Percentiles rank a stretch among this genome's conserved stretches.
phyloP scores from a whole-genome alignment of 495 filamentous ascomycete species.

The Corynascus novoguineensis region DNA sequence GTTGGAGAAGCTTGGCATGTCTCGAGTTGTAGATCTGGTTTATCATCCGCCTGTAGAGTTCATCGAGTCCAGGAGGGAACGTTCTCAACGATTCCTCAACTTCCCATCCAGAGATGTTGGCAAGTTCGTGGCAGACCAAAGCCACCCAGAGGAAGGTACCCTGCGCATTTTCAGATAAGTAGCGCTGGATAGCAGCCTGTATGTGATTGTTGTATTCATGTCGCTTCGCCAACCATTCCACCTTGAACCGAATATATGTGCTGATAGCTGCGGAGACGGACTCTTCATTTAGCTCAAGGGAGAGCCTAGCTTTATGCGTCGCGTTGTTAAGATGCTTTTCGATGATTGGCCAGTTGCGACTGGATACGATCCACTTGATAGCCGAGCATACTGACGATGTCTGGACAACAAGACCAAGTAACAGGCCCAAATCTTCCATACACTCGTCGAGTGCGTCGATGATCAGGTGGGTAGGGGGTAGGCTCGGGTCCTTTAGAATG shows the following conservation, averaged over 20 bases:
- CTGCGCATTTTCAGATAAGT: no score
- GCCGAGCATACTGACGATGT: constrained; percentile 14
- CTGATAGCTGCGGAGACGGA: constrained; percentile 4
- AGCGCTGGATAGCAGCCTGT: background rate
- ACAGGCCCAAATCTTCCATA: constrained; percentile 15
- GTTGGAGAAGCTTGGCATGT: no score
- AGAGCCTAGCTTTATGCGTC: constrained; percentile 12
- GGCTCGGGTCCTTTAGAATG: constrained; percentile 30
- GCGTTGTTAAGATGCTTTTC: constrained; percentile 5
- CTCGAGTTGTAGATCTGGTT: no score
- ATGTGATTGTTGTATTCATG: background rate
- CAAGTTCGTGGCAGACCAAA: no score
- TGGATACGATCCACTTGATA: constrained; percentile 28
- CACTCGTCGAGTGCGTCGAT: no score
- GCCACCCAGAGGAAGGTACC: no score
- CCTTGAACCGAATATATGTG: background rate
- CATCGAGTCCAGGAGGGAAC: no score
- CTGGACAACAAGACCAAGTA: constrained; percentile 33
- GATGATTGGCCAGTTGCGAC: constrained; percentile 18
- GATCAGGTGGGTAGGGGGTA: constrained; percentile 28
- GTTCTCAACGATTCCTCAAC: no score
- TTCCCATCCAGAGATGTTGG: no score
- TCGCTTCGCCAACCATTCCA: background rate
- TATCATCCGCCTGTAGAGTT: no score
- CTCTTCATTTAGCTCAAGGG: no score